phyloP scores from a whole-genome alignment of 208 protist species.

The Novymonas esmeraldas region DNA sequence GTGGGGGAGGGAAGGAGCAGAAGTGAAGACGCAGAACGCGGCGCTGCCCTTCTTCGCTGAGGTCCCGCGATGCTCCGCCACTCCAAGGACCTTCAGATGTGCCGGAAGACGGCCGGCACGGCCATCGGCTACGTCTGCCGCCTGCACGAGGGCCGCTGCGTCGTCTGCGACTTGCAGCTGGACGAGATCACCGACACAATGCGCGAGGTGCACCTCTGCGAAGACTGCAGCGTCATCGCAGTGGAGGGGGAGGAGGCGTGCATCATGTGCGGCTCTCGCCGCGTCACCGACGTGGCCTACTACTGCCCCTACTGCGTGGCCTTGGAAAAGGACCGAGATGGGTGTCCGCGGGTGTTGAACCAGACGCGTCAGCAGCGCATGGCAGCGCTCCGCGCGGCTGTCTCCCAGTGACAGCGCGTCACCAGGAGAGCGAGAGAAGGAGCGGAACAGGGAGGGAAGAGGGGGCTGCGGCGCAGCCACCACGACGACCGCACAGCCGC shows the following conservation, averaged over 20 bases:
- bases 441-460: too few relatives aligned
- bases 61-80: conserved; percentile 70
- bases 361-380: conserved; percentile 75
- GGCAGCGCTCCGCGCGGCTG: conserved; percentile 38
- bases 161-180: conserved; percentile 87
- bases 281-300: conserved; percentile 79
- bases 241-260: conserved; percentile 79
- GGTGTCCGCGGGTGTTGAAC: conserved; percentile 86
- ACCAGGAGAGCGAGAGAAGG: not conserved
- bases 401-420: conserved; percentile 14
- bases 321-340: conserved; percentile 90
- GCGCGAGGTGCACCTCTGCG: conserved; percentile 83
- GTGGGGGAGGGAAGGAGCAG: too few relatives aligned
- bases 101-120: conserved; percentile 79
- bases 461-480: too few relatives aligned
- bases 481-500: conserved; percentile 29
- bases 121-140: conserved; percentile 80
- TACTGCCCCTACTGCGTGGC: conserved; percentile 88
- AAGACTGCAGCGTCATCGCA: conserved; percentile 81
- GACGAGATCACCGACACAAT: conserved; percentile 76
- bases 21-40: not conserved
- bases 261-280: conserved; percentile 77
- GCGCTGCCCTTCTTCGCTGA: not conserved
- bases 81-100: conserved; percentile 88
- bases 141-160: conserved; percentile 88